These are phyloP conservation scores for Pestalotiopsis sp. DNA, from an alignment of 2,329 filamentous ascomycete genomes.

Conservation along the genomic window DNA sequence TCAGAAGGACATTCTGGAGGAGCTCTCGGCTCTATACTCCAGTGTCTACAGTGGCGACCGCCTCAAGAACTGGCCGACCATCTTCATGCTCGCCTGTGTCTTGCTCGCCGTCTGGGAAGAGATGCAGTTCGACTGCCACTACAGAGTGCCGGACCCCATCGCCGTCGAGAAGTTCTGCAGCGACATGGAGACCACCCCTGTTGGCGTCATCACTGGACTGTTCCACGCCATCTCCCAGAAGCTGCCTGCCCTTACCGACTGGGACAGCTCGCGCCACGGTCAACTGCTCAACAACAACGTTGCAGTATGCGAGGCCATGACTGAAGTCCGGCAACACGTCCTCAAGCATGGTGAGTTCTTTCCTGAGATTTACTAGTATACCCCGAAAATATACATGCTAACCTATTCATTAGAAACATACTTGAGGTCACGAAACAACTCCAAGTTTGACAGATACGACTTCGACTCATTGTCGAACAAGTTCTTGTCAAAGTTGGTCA, in stretches of 20 bases:
- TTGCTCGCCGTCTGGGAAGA: constrained; percentile 95
- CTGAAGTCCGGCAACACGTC: constrained; percentile 90
- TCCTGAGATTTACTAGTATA: neutral
- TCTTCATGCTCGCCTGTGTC: constrained; percentile 95
- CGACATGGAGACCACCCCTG: constrained; percentile 95
- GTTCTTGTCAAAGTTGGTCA: constrained; percentile 94
- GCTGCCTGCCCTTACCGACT: constrained; percentile 87
- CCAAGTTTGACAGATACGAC: constrained; percentile 87
- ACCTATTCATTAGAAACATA: constrained; percentile 73
- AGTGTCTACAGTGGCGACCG: constrained; percentile 97
- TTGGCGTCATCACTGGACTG: constrained; percentile 93
- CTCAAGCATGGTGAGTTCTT: constrained; percentile 81
- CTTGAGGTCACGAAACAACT: constrained; percentile 75
- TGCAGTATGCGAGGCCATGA: constrained; percentile 94
- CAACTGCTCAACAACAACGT: constrained; percentile 88
- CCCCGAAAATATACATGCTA: constrained; percentile 35
- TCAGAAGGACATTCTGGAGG: constrained; percentile 93
- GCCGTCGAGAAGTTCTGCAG: constrained; percentile 93
- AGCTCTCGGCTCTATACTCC: constrained; percentile 91
- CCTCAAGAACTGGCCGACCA: constrained; percentile 98
- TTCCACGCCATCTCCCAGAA: constrained; percentile 99
- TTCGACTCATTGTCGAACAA: constrained; percentile 97
- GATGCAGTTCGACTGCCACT: constrained; percentile 98
- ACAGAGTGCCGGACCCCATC: constrained; percentile 82
- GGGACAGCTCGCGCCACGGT: constrained; percentile 91